A percentile compares a stretch with the other conserved stretches of the same genome.
phyloP scores from a whole-genome alignment of 352 stramenopile species.

The Phytopythium oedochilum region DNA sequence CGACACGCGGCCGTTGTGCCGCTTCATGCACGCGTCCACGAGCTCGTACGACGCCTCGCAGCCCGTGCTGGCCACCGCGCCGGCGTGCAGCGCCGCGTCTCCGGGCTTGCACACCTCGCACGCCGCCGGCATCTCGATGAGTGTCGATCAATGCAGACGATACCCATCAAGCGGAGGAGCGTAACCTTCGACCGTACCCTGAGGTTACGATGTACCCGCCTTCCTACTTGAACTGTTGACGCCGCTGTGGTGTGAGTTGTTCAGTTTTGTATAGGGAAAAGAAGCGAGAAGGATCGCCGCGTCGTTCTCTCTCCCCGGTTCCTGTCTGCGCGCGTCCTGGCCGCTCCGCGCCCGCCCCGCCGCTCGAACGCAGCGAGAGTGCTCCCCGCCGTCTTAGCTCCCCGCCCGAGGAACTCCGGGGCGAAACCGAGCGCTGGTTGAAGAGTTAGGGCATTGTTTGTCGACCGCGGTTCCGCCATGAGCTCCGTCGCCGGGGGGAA shows the following conservation, averaged over 20 bases:
- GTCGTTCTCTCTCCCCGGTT: not conserved
- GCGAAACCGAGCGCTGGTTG: not conserved
- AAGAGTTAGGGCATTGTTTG: not conserved
- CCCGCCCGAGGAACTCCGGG: not conserved
- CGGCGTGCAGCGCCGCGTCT: constrained; percentile 59
- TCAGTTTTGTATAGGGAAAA: not conserved
- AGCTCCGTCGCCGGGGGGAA: constrained; percentile 2
- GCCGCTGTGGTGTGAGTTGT: not conserved
- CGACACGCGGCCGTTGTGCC: constrained; percentile 64
- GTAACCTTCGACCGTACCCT: too few species aligned
- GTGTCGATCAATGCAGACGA: too few species aligned
- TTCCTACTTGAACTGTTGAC: not conserved
- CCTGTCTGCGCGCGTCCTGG: not conserved
- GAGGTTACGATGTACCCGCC: too few species aligned
- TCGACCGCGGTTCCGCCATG: not conserved
- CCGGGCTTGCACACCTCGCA: constrained; percentile 71
- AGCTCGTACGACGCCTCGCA: constrained; percentile 59
- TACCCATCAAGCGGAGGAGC: not conserved
- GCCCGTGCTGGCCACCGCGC: constrained; percentile 58
- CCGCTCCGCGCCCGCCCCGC: not conserved
- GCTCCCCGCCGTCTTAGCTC: not conserved
- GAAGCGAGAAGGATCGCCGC: not conserved
- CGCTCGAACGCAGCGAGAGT: not conserved
- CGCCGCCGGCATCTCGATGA: constrained; percentile 40
- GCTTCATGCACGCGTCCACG: constrained; percentile 80